A percentile compares a stretch with the other conserved stretches of the same genome.
phyloP scores from a whole-genome alignment of 345 rosid genomes.

The Camelina sativa region DNA sequence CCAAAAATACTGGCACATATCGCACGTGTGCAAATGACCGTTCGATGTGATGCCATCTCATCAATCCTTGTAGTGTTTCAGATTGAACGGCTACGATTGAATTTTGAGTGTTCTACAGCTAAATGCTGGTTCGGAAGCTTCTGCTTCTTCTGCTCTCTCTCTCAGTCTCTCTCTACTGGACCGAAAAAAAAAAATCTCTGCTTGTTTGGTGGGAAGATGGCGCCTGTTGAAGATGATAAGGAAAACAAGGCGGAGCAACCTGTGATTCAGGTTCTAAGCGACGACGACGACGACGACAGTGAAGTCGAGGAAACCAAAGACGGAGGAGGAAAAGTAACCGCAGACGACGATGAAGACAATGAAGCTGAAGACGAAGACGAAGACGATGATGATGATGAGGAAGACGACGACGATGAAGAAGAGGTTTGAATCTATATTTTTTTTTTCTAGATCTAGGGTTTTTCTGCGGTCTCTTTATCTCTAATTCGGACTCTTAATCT shows the following conservation, averaged over 20 bases:
- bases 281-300: slow-evolving; percentile 26
- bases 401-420: slow-evolving; percentile 45
- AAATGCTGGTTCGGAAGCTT: slow-evolving; percentile 35
- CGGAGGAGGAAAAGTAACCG: slow-evolving; percentile 48
- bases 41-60: slow-evolving; percentile 36
- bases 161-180: neutral
- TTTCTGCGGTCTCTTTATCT: neutral
- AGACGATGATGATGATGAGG: slow-evolving; percentile 55
- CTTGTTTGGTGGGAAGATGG: slow-evolving; percentile 25
- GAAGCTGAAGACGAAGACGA: slow-evolving; percentile 17
- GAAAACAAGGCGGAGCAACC: slow-evolving; percentile 42
- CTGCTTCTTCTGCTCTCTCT: neutral
- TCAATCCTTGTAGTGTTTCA: slow-evolving; percentile 25
- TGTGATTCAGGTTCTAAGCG: slow-evolving; percentile 39
- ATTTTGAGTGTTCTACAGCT: neutral
- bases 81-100: slow-evolving; percentile 25
- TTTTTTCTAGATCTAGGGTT: slow-evolving; percentile 18
- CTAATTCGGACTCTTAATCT: neutral
- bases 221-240: slow-evolving; percentile 52
- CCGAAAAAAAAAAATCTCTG: neutral
- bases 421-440: slow-evolving; percentile 42
- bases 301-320: slow-evolving; percentile 54
- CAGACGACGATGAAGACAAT: slow-evolving; percentile 52
- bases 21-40: slow-evolving; percentile 9
- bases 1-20: neutral